Percentiles rank a stretch among this genome's conserved stretches.
Evolutionary conservation across 2,329 filamentous ascomycete genomes (phyloP).

Genomic region (Xylariaceae sp.): DNA sequence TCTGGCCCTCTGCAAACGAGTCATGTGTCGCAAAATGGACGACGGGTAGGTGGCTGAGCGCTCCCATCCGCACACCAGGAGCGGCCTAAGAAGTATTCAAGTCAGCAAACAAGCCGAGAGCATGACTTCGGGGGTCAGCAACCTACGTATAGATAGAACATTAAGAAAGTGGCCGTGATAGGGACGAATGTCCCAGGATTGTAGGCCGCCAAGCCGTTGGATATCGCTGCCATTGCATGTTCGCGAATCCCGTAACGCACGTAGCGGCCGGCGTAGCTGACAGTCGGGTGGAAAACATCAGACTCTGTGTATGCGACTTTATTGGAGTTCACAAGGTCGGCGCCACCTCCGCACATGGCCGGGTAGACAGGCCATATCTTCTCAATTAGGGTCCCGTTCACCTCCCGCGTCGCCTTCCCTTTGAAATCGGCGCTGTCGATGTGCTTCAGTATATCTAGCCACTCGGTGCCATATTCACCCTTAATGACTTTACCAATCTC

Average conservation of each 20-base stretch:
- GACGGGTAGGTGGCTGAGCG: conserved; percentile 49
- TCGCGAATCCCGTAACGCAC: conserved; percentile 59
- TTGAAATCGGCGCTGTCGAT: neutral
- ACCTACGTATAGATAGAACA: conserved; percentile 48
- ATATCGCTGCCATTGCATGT: conserved; percentile 57
- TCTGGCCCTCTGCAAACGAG: conserved; percentile 55
- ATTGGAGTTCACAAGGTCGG: no score
- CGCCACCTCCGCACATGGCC: conserved; percentile 1
- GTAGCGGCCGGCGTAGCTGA: conserved; percentile 51
- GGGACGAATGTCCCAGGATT: conserved; percentile 52
- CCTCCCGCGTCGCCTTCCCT: conserved; percentile 2
- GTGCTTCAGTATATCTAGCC: neutral
- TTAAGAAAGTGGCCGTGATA: conserved; percentile 58
- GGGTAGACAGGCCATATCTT: conserved; percentile 1
- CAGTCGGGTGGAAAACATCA: no score
- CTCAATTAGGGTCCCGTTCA: no score
- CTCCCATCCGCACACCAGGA: conserved; percentile 57
- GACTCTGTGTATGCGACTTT: no score
- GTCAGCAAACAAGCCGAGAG: neutral
- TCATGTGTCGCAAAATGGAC: conserved; percentile 62
- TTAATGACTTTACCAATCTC: neutral
- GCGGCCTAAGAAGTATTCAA: conserved; percentile 39
- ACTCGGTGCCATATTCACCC: conserved; percentile 1
- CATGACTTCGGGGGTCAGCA: conserved; percentile 1
- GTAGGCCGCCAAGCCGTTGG: conserved; percentile 57